A percentile compares a stretch with the other conserved stretches of the same genome.
phyloP scores from a whole-genome alignment of 2,329 filamentous ascomycete genomes.

The Claviceps capensis region DNA sequence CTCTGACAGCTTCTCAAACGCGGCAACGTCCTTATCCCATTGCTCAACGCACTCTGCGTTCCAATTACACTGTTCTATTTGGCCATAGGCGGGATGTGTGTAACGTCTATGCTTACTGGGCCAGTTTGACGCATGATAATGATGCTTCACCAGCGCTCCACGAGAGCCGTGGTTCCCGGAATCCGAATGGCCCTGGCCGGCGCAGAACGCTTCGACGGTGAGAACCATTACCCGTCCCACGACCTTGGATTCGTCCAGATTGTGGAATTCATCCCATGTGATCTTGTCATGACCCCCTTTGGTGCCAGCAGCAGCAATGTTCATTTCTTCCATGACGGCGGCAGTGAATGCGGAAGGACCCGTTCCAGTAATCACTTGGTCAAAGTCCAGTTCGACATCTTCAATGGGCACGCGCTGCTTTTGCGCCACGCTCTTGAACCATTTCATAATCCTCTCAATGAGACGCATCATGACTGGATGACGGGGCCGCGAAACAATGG shows the following conservation, averaged over 20 bases:
- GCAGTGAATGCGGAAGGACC: conserved; percentile 57
- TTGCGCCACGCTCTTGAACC: conserved; percentile 46
- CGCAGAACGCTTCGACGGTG: conserved; percentile 59
- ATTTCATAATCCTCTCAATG: conserved; percentile 53
- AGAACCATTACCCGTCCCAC: conserved; percentile 52
- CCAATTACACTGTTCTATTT: conserved; percentile 62
- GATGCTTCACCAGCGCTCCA: conserved; percentile 55
- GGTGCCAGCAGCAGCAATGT: conserved; percentile 11
- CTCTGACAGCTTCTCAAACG: conserved; percentile 42
- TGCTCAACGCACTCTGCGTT: conserved; percentile 45
- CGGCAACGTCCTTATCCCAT: conserved; percentile 52
- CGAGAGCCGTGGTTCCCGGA: conserved; percentile 56
- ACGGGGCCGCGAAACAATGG: conserved; percentile 54
- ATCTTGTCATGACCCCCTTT: conserved; percentile 23
- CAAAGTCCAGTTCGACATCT: conserved; percentile 53
- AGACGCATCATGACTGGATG: conserved; percentile 55
- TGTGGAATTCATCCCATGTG: conserved; percentile 52
- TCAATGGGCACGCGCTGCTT: conserved; percentile 45
- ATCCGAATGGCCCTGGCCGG: conserved; percentile 59
- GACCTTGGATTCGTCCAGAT: conserved; percentile 50
- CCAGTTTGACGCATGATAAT: conserved; percentile 64
- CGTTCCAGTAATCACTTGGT: conserved; percentile 60
- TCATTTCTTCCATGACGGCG: conserved; percentile 53
- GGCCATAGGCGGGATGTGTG: conserved; percentile 54
- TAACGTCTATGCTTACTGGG: conserved; percentile 51